Evolutionary conservation across 129 eudicot genomes (phyloP).

Genomic region (Escallonia herrerae): DNA sequence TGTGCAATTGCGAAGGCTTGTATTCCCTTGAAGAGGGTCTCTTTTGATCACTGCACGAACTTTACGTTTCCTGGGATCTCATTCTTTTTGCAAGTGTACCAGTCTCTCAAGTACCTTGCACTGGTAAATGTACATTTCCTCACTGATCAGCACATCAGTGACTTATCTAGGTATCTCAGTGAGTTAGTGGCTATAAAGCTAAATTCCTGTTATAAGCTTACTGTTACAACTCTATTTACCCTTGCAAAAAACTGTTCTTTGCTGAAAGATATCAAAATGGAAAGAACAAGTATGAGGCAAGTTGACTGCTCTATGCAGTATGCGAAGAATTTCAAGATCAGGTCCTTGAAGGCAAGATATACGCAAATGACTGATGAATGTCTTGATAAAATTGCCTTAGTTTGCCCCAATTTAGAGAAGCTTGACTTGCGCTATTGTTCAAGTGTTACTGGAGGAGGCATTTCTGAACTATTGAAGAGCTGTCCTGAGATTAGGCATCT

Average conservation of each 20-base stretch:
- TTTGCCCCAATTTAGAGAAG: slow-evolving; percentile 38
- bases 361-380: slow-evolving; percentile 23
- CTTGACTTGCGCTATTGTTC: slow-evolving; percentile 41
- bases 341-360: slow-evolving; percentile 23
- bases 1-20: slow-evolving; percentile 26
- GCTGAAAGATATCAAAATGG: slow-evolving; percentile 39
- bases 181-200: slow-evolving; percentile 34
- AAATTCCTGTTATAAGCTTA: slow-evolving; percentile 26
- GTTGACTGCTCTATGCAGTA: slow-evolving; percentile 4
- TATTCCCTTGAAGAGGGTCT: slow-evolving; percentile 36
- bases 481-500: slow-evolving; percentile 42
- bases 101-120: slow-evolving; percentile 28
- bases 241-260: slow-evolving; percentile 33
- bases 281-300: slow-evolving; percentile 25
- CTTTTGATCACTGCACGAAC: slow-evolving; percentile 19
- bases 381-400: slow-evolving; percentile 25
- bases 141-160: slow-evolving; percentile 21
- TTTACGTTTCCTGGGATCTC: slow-evolving; percentile 39
- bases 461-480: slow-evolving; percentile 26
- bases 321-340: slow-evolving; percentile 20
- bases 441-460: slow-evolving; percentile 21
- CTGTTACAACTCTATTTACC: slow-evolving; percentile 26
- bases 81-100: slow-evolving; percentile 27
- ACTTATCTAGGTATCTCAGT: slow-evolving; percentile 29
- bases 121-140: slow-evolving; percentile 21